Evolutionary conservation across 805 yeast genomes (phyloP), one percentile per base, ranked within the genome.

Genomic region (Yarrowia sp.): DNA sequence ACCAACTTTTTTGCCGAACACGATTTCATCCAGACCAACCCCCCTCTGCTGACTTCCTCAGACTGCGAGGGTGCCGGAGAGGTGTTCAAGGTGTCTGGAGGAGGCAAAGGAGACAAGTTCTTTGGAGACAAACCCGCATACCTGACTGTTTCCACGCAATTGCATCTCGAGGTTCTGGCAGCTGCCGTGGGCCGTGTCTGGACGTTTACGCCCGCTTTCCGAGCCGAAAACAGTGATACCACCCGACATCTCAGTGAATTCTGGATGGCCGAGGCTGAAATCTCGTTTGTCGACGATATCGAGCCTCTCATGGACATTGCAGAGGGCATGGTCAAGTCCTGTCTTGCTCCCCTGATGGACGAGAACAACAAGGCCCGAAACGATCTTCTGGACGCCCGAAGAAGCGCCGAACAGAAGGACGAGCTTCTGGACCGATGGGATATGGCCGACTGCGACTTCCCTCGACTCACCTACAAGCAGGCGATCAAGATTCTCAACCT

Each of bases 31-130:
- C 93, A 91, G 78, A 92, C 91, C 0, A 81, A 87, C 33, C 96
- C 98, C 3, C 99, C 99, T 9, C 73, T 94, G 13, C 79, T 94
- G 24, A 95, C 99, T 0, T 82, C 91, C 12, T 86, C 96, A 0
- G 99, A 95, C 76, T 94, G 98, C 75, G 99, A 95, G 79, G 98
- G 99, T 17, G 98, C 97, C 3, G 98, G 98, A 5, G 98, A 95
- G 75, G 85, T 90, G 70, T 95, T 95, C 71, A 79, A 78, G 55
- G 78, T 93, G 12, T 82, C 80, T 52, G 78, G 81, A 1, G 80
- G 78, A 58, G 71, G 83, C 1, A 3, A 72, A 69, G 43, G 71
- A 17, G 71, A 69, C 8, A 72, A 74, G 43, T 91, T 90, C 73
- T 73, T 70, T 50, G 74, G 73, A 38, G 70, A 68, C 14, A 52